Percentiles rank a stretch among this genome's conserved stretches.
These are phyloP conservation scores for Paecilomyces formosus DNA, from an alignment of 2,329 filamentous ascomycete genomes.

Conservation along the genomic window DNA sequence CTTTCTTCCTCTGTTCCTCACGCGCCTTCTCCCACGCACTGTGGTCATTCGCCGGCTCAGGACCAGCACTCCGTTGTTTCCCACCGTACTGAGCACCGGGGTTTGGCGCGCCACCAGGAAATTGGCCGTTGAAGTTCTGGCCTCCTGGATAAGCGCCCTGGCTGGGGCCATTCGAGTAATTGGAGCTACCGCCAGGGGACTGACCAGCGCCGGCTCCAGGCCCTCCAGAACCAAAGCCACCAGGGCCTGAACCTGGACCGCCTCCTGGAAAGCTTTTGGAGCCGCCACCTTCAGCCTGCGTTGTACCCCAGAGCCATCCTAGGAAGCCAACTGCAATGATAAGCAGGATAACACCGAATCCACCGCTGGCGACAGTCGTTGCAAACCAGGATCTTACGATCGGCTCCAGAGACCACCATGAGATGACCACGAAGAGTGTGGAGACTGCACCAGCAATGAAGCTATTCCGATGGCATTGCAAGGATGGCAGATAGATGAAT, in stretches of 20 bases:
- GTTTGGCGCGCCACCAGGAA: constrained; percentile 16
- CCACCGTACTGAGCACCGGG: constrained; percentile 25
- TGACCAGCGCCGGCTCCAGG: constrained; percentile 14
- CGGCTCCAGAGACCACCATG: constrained; percentile 69
- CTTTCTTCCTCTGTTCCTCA: constrained; percentile 1
- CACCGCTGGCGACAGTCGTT: constrained; percentile 63
- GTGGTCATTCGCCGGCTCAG: constrained; percentile 10
- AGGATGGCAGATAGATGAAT: constrained; percentile 88
- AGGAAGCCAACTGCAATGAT: constrained; percentile 66
- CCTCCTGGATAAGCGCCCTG: constrained; percentile 17
- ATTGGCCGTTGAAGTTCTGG: constrained; percentile 21
- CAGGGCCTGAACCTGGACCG: constrained; percentile 2
- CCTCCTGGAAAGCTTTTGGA: constrained; percentile 14
- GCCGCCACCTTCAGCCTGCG: constrained; percentile 45
- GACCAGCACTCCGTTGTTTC: constrained; percentile 24
- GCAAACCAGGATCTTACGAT: constrained; percentile 67
- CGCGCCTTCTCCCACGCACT: constrained; percentile 4
- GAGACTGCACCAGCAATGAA: constrained; percentile 81
- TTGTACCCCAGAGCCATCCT: constrained; percentile 69
- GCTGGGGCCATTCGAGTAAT: constrained; percentile 11
- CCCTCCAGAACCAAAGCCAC: constrained; percentile 21
- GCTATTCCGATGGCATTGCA: constrained; percentile 79
- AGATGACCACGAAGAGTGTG: constrained; percentile 62
- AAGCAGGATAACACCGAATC: constrained; percentile 64
- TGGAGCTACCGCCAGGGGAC: constrained; percentile 11